Evolutionary conservation across 2,329 filamentous ascomycete genomes (phyloP), one percentile per base, ranked within the genome.

Genomic region (Trichoderma guizhouense): DNA sequence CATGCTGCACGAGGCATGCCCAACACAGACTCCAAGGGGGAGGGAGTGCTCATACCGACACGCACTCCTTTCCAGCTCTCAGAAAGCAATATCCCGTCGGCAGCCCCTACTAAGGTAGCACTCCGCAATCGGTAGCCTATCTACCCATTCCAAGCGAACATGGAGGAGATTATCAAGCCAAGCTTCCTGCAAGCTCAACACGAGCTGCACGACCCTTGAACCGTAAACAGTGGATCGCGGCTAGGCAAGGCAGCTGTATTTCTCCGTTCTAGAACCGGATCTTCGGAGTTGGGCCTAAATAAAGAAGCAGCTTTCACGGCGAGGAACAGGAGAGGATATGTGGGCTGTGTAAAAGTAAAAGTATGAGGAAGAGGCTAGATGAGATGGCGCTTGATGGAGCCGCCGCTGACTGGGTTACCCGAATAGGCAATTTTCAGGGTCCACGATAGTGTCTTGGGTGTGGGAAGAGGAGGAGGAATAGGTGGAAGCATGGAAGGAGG

Each of bases 381-480:
- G 47, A 24, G 47, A 53, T 51, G 47, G 47, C 47, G 47, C 47
- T 51, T 21, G 43, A 21, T 51, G 43, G 43, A 6, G n/a, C 47
- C 21, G 18, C 5, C n/a, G 47, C 47, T 53, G 47, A 73, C 71
- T 57, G 73, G 69, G 62, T 74, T 74, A 60, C 73, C 72, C 39
- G 69, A 71, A 72, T 62, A 67, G 72, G 73, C 28, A 72, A 74
- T 15, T 64, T 72, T 65, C 62, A 68, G 72, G 57, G 63, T 74
- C 71, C 73, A 74, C 73, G 43, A 51, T 51, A n/a, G 43, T 51
- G n/a, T 51, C 43, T 21, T 21, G n/a, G 43, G 43, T 9, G 18
- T 51, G 72, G 55, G 15, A 58, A 9, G 36, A 58, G 18, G 36
- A 39, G 36, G 18, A 60, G 18, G 30, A 34, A 71, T 12, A 9